Conservation (phyloP, 768 basidiomycete genomes). For the Trametes punicea region DNA sequence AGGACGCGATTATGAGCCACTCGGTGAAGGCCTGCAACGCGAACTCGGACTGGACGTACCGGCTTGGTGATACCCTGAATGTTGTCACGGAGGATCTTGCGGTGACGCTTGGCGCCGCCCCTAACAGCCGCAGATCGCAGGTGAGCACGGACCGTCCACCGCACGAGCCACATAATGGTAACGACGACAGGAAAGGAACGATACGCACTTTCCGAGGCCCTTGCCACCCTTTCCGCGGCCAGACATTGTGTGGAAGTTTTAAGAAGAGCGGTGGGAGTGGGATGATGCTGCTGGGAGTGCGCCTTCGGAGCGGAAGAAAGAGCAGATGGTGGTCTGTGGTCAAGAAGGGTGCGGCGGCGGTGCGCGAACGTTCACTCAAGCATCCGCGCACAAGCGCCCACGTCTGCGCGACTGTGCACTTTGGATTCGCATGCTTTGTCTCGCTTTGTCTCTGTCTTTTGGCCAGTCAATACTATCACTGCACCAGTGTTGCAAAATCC, state of each 20-base stretch:
- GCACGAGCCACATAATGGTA: neutral
- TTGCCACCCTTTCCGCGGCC: slow-evolving; percentile 97
- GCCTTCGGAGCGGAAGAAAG: neutral
- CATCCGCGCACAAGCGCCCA: neutral
- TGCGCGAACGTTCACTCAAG: slow-evolving; percentile 6
- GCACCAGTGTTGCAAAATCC: too few relatives aligned
- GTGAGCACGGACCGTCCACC: neutral
- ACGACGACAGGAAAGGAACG: neutral
- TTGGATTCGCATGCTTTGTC: neutral
- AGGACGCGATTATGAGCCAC: neutral
- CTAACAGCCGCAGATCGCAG: slow-evolving; percentile 60
- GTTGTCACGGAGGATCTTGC: slow-evolving; percentile 89
- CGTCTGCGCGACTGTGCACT: neutral
- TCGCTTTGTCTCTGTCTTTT: neutral
- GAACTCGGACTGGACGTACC: slow-evolving; percentile 26
- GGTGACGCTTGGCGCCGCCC: slow-evolving; percentile 94
- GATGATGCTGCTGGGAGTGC: slow-evolving; percentile 2
- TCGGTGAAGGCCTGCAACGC: neutral
- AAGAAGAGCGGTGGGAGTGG: slow-evolving; percentile 21
- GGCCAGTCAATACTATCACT: neutral
- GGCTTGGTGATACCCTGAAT: slow-evolving; percentile 70
- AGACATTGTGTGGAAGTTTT: slow-evolving; percentile 60
- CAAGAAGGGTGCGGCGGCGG: slow-evolving; percentile 13
- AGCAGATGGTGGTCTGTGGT: slow-evolving; percentile 13
- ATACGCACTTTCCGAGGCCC: slow-evolving; percentile 40